Percentiles rank a stretch among this genome's conserved stretches.
These are phyloP conservation scores for Gorgonomyces haynaldii DNA, from an alignment of 192 early-diverging fungal genomes.

Conservation along the genomic window DNA sequence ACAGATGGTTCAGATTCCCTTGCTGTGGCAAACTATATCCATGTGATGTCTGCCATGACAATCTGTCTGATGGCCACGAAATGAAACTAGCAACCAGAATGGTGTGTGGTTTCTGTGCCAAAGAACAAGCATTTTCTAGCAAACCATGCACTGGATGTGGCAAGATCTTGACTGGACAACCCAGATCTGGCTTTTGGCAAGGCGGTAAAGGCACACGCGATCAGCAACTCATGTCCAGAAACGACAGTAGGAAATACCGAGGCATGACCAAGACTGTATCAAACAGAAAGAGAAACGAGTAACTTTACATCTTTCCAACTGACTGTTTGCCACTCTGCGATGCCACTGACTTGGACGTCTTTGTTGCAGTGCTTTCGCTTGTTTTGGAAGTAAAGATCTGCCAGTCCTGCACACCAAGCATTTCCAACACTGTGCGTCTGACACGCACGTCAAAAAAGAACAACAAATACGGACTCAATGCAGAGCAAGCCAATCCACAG, in stretches of 20 bases:
- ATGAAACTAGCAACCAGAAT: slow-evolving; percentile 62
- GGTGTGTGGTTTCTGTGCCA: slow-evolving; percentile 74
- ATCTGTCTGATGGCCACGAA: slow-evolving; percentile 53
- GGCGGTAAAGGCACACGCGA: slow-evolving; percentile 79
- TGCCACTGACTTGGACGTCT: no score
- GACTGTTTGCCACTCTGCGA: no score
- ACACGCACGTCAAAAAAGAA: not conserved
- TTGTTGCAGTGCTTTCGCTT: no score
- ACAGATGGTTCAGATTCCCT: slow-evolving; percentile 85
- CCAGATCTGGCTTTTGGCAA: slow-evolving; percentile 66
- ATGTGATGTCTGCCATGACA: slow-evolving; percentile 79
- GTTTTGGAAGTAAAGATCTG: no score
- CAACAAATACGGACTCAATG: not conserved
- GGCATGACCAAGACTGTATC: slow-evolving; percentile 46
- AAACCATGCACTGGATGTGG: slow-evolving; percentile 57
- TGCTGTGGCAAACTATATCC: slow-evolving; percentile 77
- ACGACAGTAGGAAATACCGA: slow-evolving; percentile 54
- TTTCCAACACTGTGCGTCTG: not conserved
- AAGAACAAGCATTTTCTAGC: slow-evolving; percentile 54
- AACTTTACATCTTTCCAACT: not conserved
- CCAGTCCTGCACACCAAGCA: not conserved
- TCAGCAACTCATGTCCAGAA: slow-evolving; percentile 57
- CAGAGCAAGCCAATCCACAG: no score
- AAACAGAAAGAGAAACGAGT: not conserved
- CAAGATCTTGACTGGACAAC: slow-evolving; percentile 34